These are phyloP conservation scores for Helotiales sp. DNA, from an alignment of 2,329 filamentous ascomycete species.

Conservation along the genomic window DNA sequence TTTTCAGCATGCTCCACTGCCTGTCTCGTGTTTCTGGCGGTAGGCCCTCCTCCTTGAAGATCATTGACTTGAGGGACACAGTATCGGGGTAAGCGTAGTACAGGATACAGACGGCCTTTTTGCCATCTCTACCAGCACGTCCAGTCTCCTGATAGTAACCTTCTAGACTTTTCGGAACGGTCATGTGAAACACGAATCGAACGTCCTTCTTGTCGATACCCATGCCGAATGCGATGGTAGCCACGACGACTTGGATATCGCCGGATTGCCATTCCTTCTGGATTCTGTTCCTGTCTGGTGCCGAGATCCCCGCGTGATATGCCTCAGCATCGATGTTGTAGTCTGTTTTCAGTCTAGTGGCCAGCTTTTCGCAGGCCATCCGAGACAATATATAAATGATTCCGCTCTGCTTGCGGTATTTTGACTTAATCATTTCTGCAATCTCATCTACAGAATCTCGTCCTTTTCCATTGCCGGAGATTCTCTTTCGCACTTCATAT, in stretches of 20 bases:
- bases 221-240: conserved; percentile 98
- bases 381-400: conserved; percentile 93
- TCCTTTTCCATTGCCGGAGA: conserved; percentile 51
- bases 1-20: conserved; percentile 81
- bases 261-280: conserved; percentile 85
- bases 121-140: conserved; percentile 87
- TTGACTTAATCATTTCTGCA: conserved; percentile 65
- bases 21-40: conserved; percentile 73
- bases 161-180: conserved; percentile 90
- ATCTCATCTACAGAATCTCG: conserved; percentile 55
- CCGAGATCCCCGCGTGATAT: conserved; percentile 80
- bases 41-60: conserved; percentile 71
- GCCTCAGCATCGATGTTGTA: conserved; percentile 72
- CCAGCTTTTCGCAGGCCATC: conserved; percentile 78
- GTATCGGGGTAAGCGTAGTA: conserved; percentile 84
- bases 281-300: conserved; percentile 66
- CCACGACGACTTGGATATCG: conserved; percentile 83
- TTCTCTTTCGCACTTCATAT: conserved; percentile 80
- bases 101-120: conserved; percentile 83
- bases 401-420: conserved; percentile 72
- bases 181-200: conserved; percentile 92
- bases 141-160: conserved; percentile 99
- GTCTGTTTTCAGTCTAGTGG: conserved; percentile 60
- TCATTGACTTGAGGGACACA: conserved; percentile 73
- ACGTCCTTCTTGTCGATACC: conserved; percentile 99